Evolutionary conservation across 192 early-diverging fungal species (phyloP).

Genomic region (Spizellomyces punctatus): DNA sequence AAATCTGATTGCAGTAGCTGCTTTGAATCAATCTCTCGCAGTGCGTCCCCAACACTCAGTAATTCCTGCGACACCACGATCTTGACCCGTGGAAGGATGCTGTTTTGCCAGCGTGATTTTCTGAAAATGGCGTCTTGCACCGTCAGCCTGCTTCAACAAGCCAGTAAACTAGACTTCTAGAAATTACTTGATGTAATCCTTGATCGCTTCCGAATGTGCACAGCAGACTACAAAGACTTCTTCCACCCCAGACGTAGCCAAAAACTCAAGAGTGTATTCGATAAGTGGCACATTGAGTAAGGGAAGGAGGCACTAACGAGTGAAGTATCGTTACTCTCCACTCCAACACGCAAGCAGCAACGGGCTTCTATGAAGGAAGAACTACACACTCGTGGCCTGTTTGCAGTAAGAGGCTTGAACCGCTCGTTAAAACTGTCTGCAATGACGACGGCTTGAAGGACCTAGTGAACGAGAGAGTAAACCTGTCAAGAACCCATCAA

Average conservation of each 20-base stretch:
- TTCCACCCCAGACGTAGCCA: conserved; percentile 83
- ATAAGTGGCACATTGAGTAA: conserved; percentile 95
- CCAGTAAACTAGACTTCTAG: not conserved
- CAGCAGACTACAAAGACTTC: conserved; percentile 87
- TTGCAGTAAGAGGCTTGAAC: conserved; percentile 84
- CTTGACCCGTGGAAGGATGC: conserved; percentile 65
- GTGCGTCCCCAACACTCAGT: conserved; percentile 85
- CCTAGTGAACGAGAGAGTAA: conserved; percentile 15
- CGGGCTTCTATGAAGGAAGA: not conserved
- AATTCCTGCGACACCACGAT: conserved; percentile 74
- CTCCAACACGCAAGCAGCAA: not conserved
- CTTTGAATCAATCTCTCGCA: conserved; percentile 82
- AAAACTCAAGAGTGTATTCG: conserved; percentile 93
- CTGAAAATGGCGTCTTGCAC: conserved; percentile 26
- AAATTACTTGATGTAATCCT: conserved; percentile 77
- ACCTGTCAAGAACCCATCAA: too few species aligned
- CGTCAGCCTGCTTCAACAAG: too few species aligned
- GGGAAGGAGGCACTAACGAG: conserved; percentile 79
- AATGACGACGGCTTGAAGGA: conserved; percentile 87
- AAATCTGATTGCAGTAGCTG: conserved; percentile 85
- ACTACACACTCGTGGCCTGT: conserved; percentile 72
- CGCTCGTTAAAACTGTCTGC: conserved; percentile 85
- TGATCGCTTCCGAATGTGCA: conserved; percentile 81
- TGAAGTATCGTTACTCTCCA: not conserved
- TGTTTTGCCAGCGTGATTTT: conserved; percentile 73